Evolutionary conservation across 1,284 basidiomycete species (phyloP), one percentile per base, ranked within the genome.

Genomic region (Melampsora americana): DNA sequence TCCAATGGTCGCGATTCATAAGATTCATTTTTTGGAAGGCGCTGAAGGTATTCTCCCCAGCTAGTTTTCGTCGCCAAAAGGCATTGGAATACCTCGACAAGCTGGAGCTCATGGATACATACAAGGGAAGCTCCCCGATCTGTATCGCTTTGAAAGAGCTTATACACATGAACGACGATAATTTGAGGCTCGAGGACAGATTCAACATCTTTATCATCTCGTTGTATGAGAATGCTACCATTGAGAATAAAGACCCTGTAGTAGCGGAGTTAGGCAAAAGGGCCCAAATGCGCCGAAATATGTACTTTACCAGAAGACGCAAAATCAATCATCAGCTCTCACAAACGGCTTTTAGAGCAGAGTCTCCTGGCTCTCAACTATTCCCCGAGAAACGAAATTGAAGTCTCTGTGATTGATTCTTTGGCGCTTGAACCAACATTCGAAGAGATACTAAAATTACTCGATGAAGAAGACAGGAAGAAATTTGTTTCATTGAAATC

Each of bases 131-230:
- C 28, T 7, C 1, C 20, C 6, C 5, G 12, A 56, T 56, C n/a
- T 56, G 53, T 56, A 56, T 23, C 28, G 53, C 53, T 28, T 16
- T 56, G 9, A n/a, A 56, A 23, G 53, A 56, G 53, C 53, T 56
- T 4, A 23, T 56, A 0, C 18, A n/a, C n/a, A 56, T 56, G 53
- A 56, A 28, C n/a, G 28, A 28, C n/a, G 53, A 56, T 16, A 20
- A 20, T 11, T 56, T 56, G 9, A 56, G 14, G 7, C 53, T 56
- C 28, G 53, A 56, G 20, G 53, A 56, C 28, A 56, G 53, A 56
- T 56, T 56, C 28, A 56, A 56, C 28, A 28, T n/a, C n/a, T 56
- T 56, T 28, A 56, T 56, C 53, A 56, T 56, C 53, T 56, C 53
- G n/a, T 28, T 20, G n/a, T 28, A 56, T 28, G 14, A 56, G 7